Base-by-base conservation (phyloP, 495 filamentous ascomycete genomes). In the Copromyces sp. region DNA sequence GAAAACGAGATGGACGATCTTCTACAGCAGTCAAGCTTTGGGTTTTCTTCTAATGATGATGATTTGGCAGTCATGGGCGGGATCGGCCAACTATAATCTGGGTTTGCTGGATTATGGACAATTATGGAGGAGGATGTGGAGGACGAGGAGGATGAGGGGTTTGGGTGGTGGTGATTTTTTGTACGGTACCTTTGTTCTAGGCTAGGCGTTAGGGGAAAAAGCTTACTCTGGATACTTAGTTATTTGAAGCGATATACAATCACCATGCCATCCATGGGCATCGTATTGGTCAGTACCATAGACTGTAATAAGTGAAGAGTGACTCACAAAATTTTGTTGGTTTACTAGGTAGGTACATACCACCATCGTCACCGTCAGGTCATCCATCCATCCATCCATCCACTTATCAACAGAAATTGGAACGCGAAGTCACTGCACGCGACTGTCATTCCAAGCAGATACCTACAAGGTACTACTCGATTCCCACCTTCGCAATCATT, bases 1-100 rank as follows among this genome's bases (percentile, higher is more conserved):
- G 79, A 81, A 53, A 75, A 76, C 24, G 81, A 83, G 78, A 75
- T 83, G 68, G 79, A 80, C 24, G 80, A 84, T 24, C 76, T 84
- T 0, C 65, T 84, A 39, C 76, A 80, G 68, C 78, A 81, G 29
- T 78, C 83, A 74, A 75, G 80, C 20, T 82, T 83, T 75, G 79
- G 80, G 9, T 75, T 83, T 44, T 61, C 53, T 61, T 35, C 53
- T 3, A 61, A 61, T 0, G 53, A 61, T 16, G 53, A 61, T 0
- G 53, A 61, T 17, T 16, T 61, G 53, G 53, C 53, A 3, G 53
- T 61, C 1, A 61, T 61, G 53, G 53, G 53, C 16, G 53, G 53
- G 9, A 61, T 61, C 29, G 53, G 53, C 24, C 53, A 61, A 35
- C 11, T 61, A 35, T 61, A 61, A 35, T 61, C 24, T 61, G 53